Base-by-base conservation (phyloP, 495 filamentous ascomycete genomes). In the Poronia punctata region DNA sequence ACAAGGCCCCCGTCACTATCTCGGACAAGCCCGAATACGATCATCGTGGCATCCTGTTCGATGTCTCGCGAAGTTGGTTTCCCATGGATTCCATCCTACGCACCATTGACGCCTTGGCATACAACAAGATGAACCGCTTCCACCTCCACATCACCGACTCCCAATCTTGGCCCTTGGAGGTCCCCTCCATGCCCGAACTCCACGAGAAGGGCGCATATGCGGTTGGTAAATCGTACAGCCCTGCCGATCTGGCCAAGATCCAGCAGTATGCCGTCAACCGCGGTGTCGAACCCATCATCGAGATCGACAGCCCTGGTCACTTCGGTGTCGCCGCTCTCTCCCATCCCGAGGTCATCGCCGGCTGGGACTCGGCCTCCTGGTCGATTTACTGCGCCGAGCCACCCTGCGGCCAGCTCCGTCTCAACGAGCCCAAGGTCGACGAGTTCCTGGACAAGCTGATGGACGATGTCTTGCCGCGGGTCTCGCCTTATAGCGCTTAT, bases 231-330 rank as follows among this genome's bases (percentile, higher is more conserved):
- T 71, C 70, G 1, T 92, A 88, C 59, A 74, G 70, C n/a, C 70
- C 82, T 0, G 53, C 43, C 3, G 78, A 86, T 43, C 53, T 90
- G 7, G 52, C 65, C n/a, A 45, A 58, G 1, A 74, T 92, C 32
- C 80, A 89, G 43, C 63, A 65, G 34, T 86, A 82, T 56, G 86
- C 76, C 9, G 63, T 72, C 12, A 52, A 74, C 33, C 75, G 79
- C 10, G 86, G 86, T 17, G 70, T 92, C 6, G 66, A 86, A 53
- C 75, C 88, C 3, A 74, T 82, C 52, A 61, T 88, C 18, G 86
- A 90, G 60, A 83, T 85, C 42, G 86, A 92, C 50, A 82, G 82
- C 71, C 86, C 86, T 5, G 86, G 86, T 18, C 86, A 92, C 59
- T 86, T 84, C 8, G 72, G 79, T 1, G 53, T 72, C 12, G 80